Evolutionary conservation across 495 filamentous ascomycete genomes (phyloP).

Genomic region (Penicillium bialowiezense): DNA sequence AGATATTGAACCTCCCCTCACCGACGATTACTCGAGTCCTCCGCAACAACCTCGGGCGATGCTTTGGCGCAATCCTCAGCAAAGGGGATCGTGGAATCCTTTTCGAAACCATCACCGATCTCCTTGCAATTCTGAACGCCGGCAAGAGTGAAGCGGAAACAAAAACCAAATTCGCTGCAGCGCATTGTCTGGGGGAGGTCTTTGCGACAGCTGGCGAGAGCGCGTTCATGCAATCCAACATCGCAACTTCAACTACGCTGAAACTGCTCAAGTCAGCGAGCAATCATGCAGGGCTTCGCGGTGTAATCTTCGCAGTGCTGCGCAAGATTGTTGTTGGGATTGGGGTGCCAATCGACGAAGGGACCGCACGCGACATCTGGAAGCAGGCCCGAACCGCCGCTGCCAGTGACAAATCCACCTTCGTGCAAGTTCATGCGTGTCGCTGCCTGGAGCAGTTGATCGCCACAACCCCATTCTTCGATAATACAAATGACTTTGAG

Average conservation of each 20-base stretch:
- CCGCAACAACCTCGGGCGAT: slow-evolving; percentile 80
- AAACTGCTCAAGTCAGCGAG: slow-evolving; percentile 78
- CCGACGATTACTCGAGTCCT: slow-evolving; percentile 86
- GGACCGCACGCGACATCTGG: slow-evolving; percentile 85
- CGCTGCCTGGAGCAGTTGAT: slow-evolving; percentile 74
- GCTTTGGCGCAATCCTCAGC: slow-evolving; percentile 77
- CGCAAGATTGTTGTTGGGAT: slow-evolving; percentile 74
- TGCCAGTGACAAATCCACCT: slow-evolving; percentile 73
- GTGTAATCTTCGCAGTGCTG: slow-evolving; percentile 75
- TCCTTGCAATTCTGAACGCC: slow-evolving; percentile 69
- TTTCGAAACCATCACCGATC: slow-evolving; percentile 90
- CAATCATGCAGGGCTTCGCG: slow-evolving; percentile 77
- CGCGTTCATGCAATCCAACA: slow-evolving; percentile 76
- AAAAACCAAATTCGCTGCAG: slow-evolving; percentile 78
- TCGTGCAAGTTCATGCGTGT: slow-evolving; percentile 79
- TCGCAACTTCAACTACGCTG: slow-evolving; percentile 67
- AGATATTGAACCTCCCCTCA: slow-evolving; percentile 81
- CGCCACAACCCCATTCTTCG: slow-evolving; percentile 71
- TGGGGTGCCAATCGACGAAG: slow-evolving; percentile 75
- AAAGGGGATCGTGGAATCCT: slow-evolving; percentile 89
- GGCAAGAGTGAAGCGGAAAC: slow-evolving; percentile 81
- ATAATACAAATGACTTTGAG: slow-evolving; percentile 90
- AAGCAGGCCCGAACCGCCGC: slow-evolving; percentile 81
- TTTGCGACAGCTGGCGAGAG: slow-evolving; percentile 90
- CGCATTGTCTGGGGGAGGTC: slow-evolving; percentile 82